These are phyloP conservation scores for Cystobasidium ongulense DNA, from an alignment of 768 basidiomycete species.

Conservation along the genomic window DNA sequence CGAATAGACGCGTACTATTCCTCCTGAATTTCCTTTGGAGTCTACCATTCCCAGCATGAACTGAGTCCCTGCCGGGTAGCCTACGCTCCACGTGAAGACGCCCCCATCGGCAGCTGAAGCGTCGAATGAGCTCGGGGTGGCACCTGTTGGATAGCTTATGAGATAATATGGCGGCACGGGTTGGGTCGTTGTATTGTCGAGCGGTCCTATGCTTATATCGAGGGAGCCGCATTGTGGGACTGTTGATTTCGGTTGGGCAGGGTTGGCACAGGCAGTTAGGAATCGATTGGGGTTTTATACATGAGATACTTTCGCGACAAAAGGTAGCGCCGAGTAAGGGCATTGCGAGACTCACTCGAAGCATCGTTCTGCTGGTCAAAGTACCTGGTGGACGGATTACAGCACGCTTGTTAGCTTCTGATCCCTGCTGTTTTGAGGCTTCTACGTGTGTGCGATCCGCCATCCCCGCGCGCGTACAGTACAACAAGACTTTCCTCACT, in stretches of 20 bases:
- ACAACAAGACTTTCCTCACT: neutral
- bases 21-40: constrained; percentile 25
- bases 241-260: neutral
- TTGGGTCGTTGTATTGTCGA: neutral
- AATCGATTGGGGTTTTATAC: no score
- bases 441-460: no score
- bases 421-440: no score
- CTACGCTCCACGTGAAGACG: neutral
- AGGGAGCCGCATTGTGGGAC: constrained; percentile 16
- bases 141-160: constrained; percentile 3
- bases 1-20: constrained; percentile 17
- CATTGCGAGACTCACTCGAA: constrained; percentile 4
- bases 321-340: neutral
- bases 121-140: neutral
- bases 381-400: neutral
- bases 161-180: constrained; percentile 33
- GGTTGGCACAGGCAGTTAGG: no score
- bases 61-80: constrained; percentile 25
- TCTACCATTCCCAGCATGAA: constrained; percentile 28
- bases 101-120: constrained; percentile 9
- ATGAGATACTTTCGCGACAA: no score
- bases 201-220: constrained; percentile 1
- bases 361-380: constrained; percentile 20
- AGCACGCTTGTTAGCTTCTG: neutral
- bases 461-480: no score